phyloP scores from a whole-genome alignment of 2,329 filamentous ascomycete genomes.

The Alternaria angustiovoidea region DNA sequence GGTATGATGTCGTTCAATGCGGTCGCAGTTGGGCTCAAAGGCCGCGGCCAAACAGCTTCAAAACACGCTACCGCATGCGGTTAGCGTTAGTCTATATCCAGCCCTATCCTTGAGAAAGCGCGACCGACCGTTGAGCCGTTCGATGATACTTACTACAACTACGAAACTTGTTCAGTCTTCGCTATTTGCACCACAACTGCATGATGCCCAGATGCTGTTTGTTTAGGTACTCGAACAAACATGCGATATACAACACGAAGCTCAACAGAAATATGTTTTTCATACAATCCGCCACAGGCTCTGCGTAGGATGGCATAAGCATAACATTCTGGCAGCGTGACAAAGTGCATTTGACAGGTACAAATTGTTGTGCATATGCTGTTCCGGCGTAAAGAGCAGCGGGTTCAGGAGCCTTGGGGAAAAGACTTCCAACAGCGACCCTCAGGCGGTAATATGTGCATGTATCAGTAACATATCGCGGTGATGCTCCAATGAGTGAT shows the following conservation, averaged over 20 bases:
- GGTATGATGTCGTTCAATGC: conserved; percentile 18
- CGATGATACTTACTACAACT: neutral
- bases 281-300: neutral
- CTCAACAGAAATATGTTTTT: neutral
- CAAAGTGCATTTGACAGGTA: too few relatives aligned
- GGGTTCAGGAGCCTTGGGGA: too few relatives aligned
- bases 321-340: neutral
- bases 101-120: neutral
- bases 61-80: conserved; percentile 30
- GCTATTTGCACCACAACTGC: neutral
- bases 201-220: neutral
- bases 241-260: neutral
- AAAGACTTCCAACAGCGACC: neutral
- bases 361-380: too few relatives aligned
- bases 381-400: too few relatives aligned
- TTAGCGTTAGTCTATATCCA: conserved; percentile 7
- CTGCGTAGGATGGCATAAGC: neutral
- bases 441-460: too few relatives aligned
- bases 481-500: too few relatives aligned
- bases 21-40: conserved; percentile 16
- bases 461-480: too few relatives aligned
- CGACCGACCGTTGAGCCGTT: neutral
- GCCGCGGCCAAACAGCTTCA: conserved; percentile 25
- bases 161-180: neutral
- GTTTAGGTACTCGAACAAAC: neutral